phyloP scores from a whole-genome alignment of 352 stramenopile genomes.

The Phytopythium delawarense region DNA sequence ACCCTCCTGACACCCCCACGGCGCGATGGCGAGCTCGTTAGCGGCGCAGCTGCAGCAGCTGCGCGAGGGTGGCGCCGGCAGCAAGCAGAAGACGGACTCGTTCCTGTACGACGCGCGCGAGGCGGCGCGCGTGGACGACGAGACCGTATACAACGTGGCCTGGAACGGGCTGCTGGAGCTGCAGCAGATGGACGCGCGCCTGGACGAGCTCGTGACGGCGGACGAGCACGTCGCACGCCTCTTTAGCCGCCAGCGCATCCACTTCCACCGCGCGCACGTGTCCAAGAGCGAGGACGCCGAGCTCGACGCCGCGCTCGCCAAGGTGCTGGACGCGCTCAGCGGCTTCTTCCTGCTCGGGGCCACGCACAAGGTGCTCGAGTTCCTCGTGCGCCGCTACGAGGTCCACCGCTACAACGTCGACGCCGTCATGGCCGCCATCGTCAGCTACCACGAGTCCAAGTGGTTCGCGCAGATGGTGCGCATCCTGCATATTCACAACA shows the following conservation, averaged over 20 bases:
- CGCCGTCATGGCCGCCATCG: constrained; percentile 70
- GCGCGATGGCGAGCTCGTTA: constrained; percentile 56
- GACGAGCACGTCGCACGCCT: constrained; percentile 47
- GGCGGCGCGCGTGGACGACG: constrained; percentile 74
- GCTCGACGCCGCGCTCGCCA: constrained; percentile 59
- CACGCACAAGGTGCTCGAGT: constrained; percentile 87
- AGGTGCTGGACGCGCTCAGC: constrained; percentile 80
- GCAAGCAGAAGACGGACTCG: constrained; percentile 76
- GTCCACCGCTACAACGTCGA: constrained; percentile 87
- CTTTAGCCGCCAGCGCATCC: constrained; percentile 68
- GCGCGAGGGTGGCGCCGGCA: constrained; percentile 67
- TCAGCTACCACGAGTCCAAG: constrained; percentile 83
- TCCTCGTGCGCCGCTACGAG: constrained; percentile 86
- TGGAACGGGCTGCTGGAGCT: constrained; percentile 81
- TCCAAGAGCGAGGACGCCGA: constrained; percentile 52
- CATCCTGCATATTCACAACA: constrained; percentile 76
- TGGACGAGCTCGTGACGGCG: constrained; percentile 55
- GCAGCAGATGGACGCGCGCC: constrained; percentile 66
- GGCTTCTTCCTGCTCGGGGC: constrained; percentile 74
- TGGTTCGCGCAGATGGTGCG: constrained; percentile 86
- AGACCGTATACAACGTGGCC: constrained; percentile 83
- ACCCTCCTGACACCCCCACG: neutral
- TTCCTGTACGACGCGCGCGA: constrained; percentile 86
- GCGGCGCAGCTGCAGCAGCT: constrained; percentile 79
- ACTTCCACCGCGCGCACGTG: constrained; percentile 77